These are phyloP conservation scores for Citrullus colocynthis DNA, from an alignment of 306 rosid species.

Conservation along the genomic window DNA sequence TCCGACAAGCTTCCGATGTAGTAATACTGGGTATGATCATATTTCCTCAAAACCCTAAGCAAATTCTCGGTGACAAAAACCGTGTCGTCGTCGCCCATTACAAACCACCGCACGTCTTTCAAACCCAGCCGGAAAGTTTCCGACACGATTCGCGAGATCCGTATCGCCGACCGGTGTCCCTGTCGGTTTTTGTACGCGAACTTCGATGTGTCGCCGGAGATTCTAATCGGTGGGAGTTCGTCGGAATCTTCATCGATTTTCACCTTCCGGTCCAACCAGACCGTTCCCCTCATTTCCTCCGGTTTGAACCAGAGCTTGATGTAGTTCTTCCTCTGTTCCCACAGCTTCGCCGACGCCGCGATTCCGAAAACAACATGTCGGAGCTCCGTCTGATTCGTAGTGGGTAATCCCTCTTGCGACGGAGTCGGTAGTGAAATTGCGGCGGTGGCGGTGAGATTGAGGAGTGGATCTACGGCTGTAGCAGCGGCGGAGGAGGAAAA, in stretches of 20 bases:
- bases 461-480: not conserved
- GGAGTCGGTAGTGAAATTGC: not conserved
- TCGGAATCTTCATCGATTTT: constrained; percentile 14
- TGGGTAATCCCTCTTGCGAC: no score
- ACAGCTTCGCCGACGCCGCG: constrained; percentile 80
- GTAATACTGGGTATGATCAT: constrained; percentile 62
- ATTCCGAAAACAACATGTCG: constrained; percentile 75
- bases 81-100: constrained; percentile 98
- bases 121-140: constrained; percentile 69
- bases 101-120: constrained; percentile 69
- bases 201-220: constrained; percentile 58
- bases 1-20: constrained; percentile 87
- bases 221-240: constrained; percentile 33
- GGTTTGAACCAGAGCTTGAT: constrained; percentile 79
- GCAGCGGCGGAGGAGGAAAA: constrained; percentile 18
- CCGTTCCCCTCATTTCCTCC: constrained; percentile 56
- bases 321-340: constrained; percentile 70
- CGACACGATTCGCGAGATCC: constrained; percentile 81
- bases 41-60: constrained; percentile 45
- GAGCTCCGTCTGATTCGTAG: constrained; percentile 26
- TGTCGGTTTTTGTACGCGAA: constrained; percentile 54
- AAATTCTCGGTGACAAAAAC: constrained; percentile 73
- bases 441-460: constrained; percentile 1
- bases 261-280: constrained; percentile 58
- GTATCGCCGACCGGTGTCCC: constrained; percentile 88